Evolutionary conservation across 805 yeast species (phyloP), one percentile per base, ranked within the genome.

Genomic region (Schwanniomyces yamadae): DNA sequence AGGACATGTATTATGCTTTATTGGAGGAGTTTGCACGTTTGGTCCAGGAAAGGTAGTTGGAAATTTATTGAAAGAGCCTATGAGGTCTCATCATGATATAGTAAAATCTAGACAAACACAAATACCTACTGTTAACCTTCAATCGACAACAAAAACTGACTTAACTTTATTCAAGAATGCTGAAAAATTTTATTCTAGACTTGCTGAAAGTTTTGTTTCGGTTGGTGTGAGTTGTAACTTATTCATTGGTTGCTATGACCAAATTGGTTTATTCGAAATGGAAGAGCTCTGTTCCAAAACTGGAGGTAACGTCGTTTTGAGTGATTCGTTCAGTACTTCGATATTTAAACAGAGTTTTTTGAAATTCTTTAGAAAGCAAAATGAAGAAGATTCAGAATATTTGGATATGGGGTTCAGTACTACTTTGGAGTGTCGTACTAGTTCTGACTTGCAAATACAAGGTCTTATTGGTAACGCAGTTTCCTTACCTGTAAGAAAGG

Each of bases 161-260:
- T 38, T 49, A 8, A 47, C 59, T 23, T 51, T 57, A 22, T 59
- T 55, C 39, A 61, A 57, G 31, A 49, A 45, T 33, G 77, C 79
- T 4, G 62, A 59, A 31, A 54, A 59, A 31, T 80, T 65, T 49
- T 81, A 78, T 54, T 62, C 65, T 6, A 58, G 60, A 6, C 54
- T 81, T n/a, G 75, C 84, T 3, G 61, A 64, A 17, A 53, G 50
- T 12, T 63, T 77, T 15, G 69, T 78, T 0, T 44, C 59, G 4
- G 66, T 71, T 42, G 84, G 85, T 1, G 72, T 77, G 36, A 63
- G 79, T 5, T 63, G 80, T 30, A 76, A 78, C 48, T 54, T 80
- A 14, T 79, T 80, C 44, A 71, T 78, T 39, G 87, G 87, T 11
- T 71, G 82, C 9, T 80, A 80, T 52, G 87, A 81, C 54, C 88